phyloP scores from a whole-genome alignment of 257 asterid genomes.

The Ilex aquifolium region DNA sequence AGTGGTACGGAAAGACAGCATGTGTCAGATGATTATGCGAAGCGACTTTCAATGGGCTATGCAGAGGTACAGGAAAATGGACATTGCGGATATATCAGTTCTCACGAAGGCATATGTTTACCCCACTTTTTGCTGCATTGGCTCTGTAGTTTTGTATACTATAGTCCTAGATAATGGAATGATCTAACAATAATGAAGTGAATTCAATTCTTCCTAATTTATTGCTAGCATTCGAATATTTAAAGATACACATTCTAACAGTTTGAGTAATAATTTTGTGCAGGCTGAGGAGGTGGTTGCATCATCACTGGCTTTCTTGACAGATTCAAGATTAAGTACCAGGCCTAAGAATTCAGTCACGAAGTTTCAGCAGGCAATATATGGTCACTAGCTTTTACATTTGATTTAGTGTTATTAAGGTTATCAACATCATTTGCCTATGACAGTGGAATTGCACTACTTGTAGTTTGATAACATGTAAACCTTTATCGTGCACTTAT shows the following conservation, averaged over 20 bases:
- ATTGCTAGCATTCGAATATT: background rate
- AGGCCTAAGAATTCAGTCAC: constrained; percentile 27
- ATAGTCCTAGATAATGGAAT: background rate
- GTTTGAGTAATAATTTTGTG: constrained; percentile 18
- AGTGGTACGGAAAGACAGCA: constrained; percentile 77
- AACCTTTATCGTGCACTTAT: too few relatives aligned
- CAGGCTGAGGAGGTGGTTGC: constrained; percentile 81
- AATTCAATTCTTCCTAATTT: background rate
- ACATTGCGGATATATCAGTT: background rate
- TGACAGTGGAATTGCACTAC: too few relatives aligned
- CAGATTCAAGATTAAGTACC: constrained; percentile 37
- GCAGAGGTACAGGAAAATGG: constrained; percentile 32
- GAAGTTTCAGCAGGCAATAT: constrained; percentile 65
- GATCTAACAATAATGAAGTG: background rate
- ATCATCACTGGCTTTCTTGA: constrained; percentile 51
- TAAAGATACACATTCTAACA: constrained; percentile 8
- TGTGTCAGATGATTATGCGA: constrained; percentile 75
- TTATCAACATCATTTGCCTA: too few relatives aligned
- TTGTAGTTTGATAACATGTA: too few relatives aligned
- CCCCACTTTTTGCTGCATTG: background rate
- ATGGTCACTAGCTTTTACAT: constrained; percentile 2
- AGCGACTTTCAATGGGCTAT: constrained; percentile 65
- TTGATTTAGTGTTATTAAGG: background rate
- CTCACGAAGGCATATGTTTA: too few relatives aligned
- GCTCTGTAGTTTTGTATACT: too few relatives aligned